Evolutionary conservation across 2,329 filamentous ascomycete species (phyloP).

Genomic region (Lecanicillium sp.): DNA sequence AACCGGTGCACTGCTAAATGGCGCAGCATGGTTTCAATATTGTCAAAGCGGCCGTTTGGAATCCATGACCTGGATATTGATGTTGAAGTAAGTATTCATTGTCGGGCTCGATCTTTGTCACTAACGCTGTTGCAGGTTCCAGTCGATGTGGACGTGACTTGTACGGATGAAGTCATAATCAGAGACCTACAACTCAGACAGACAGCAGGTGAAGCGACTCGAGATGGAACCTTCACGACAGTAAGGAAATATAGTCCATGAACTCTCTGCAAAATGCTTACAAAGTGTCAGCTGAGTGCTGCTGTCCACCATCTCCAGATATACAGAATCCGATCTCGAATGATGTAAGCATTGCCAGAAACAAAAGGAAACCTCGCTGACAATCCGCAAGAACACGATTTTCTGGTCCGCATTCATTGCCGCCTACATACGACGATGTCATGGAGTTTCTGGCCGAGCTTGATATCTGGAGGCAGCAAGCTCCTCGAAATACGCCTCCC

Average conservation of each 20-base stretch:
- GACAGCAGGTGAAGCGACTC: neutral
- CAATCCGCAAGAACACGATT: constrained; percentile 4
- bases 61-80: constrained; percentile 6
- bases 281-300: neutral
- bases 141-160: constrained; percentile 2
- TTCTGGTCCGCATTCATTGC: constrained; percentile 2
- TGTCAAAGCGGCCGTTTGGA: constrained; percentile 5
- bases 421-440: constrained; percentile 4
- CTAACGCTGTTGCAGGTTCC: neutral
- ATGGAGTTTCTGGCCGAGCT: constrained; percentile 4
- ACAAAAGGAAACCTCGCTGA: no score
- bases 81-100: neutral
- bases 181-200: constrained; percentile 1
- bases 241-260: neutral
- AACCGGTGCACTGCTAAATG: neutral
- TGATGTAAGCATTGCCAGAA: neutral
- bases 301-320: constrained; percentile 1
- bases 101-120: no score
- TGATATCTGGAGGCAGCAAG: constrained; percentile 4
- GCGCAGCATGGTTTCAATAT: constrained; percentile 3
- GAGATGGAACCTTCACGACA: neutral
- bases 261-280: neutral
- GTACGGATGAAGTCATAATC: neutral
- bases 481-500: neutral
- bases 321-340: neutral